phyloP scores from a whole-genome alignment of 106 monocot species.

The Vanilla planifolia region DNA sequence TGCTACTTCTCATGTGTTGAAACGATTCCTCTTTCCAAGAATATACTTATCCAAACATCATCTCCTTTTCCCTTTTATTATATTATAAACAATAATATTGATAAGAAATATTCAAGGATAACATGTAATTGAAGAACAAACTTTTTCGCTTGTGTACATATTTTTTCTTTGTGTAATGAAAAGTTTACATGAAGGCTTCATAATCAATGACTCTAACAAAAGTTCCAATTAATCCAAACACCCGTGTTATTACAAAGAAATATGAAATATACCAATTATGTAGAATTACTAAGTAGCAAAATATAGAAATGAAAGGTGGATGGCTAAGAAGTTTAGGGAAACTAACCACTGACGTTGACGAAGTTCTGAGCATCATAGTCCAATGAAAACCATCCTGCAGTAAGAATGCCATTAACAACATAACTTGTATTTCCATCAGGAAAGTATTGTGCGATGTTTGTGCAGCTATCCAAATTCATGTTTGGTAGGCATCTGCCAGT shows the following conservation, averaged over 20 bases:
- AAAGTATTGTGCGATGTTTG: conserved; percentile 8
- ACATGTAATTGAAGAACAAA: conserved; percentile 2
- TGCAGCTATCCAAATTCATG: conserved; percentile 29
- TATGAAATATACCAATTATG: neutral
- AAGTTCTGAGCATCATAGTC: conserved; percentile 20
- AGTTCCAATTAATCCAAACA: neutral
- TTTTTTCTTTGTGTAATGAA: no score
- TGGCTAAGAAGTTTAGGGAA: neutral
- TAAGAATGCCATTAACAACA: conserved; percentile 20
- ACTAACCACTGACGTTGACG: conserved; percentile 25
- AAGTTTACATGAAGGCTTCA: no score
- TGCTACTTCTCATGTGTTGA: no score
- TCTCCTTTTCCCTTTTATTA: no score
- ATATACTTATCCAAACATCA: no score
- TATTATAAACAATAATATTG: no score
- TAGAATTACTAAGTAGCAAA: neutral
- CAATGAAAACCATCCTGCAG: conserved; percentile 33
- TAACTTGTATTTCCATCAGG: conserved; percentile 7
- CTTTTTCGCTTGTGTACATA: neutral
- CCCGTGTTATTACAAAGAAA: no score
- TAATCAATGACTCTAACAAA: no score
- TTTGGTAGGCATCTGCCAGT: conserved; percentile 35
- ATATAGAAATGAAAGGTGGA: neutral
- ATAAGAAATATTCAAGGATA: neutral
- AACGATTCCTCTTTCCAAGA: no score